Percentiles rank a stretch among this genome's conserved stretches.
Evolutionary conservation across 768 basidiomycete species (phyloP).

Genomic region (Collybiopsis luxurians): DNA sequence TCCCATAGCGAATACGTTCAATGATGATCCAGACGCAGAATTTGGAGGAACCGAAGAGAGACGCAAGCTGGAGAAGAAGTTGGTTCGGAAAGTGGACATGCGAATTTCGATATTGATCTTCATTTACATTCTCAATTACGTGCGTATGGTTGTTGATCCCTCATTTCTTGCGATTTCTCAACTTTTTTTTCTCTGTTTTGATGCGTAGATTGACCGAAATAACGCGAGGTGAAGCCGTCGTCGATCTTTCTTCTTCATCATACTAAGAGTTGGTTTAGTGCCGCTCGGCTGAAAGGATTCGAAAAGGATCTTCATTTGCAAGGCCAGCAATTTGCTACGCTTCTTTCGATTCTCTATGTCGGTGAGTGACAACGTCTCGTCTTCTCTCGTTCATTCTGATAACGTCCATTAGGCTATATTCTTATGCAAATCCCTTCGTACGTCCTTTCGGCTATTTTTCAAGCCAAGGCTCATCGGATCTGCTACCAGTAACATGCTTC

Average conservation of each 20-base stretch:
- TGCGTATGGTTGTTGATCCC: not conserved
- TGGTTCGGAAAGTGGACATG: slow-evolving; percentile 36
- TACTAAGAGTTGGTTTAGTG: slow-evolving; percentile 37
- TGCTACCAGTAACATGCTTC: slow-evolving; percentile 64
- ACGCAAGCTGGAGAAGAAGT: slow-evolving; percentile 15
- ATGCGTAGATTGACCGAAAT: not conserved
- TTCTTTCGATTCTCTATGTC: slow-evolving; percentile 68
- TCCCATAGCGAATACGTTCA: not conserved
- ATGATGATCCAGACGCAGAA: not conserved
- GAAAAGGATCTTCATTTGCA: slow-evolving; percentile 64
- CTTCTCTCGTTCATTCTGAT: not conserved
- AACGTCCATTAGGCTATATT: slow-evolving; percentile 47
- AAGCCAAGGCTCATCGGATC: not conserved
- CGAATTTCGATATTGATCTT: slow-evolving; percentile 30
- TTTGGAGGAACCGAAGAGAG: slow-evolving; percentile 1
- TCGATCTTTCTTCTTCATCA: not conserved
- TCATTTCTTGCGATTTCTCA: no score
- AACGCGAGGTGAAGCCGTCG: not conserved
- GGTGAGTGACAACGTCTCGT: not conserved
- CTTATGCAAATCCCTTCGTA: slow-evolving; percentile 80
- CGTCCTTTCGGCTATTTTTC: slow-evolving; percentile 20
- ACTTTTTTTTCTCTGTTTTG: not conserved
- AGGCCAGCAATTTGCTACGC: slow-evolving; percentile 63
- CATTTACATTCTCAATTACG: slow-evolving; percentile 14
- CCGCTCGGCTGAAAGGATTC: slow-evolving; percentile 70